A percentile compares a stretch with the other conserved stretches of the same genome.
phyloP scores from a whole-genome alignment of 2,329 filamentous ascomycete genomes.

The Metarhizium rileyi region DNA sequence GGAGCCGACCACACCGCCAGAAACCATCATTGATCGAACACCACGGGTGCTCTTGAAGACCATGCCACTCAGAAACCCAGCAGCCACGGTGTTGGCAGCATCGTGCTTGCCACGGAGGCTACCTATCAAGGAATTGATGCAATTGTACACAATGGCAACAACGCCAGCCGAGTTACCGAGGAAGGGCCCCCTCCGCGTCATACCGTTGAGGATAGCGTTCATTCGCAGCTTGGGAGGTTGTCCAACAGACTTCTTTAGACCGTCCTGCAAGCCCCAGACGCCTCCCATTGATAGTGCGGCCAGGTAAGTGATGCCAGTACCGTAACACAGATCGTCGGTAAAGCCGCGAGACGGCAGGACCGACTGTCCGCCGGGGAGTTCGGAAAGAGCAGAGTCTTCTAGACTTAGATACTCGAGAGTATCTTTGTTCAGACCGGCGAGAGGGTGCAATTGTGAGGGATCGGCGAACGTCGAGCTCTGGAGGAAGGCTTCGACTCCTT shows the following conservation, averaged over 20 bases:
- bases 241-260: constrained; percentile 65
- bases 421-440: constrained; percentile 86
- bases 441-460: constrained; percentile 79
- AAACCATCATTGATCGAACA: constrained; percentile 86
- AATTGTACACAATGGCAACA: constrained; percentile 93
- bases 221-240: constrained; percentile 83
- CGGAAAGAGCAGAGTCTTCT: constrained; percentile 81
- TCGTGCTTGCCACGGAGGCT: constrained; percentile 79
- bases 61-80: constrained; percentile 82
- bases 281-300: constrained; percentile 79
- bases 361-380: constrained; percentile 76
- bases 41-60: constrained; percentile 95
- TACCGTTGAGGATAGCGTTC: constrained; percentile 89
- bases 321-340: constrained; percentile 97
- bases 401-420: constrained; percentile 90
- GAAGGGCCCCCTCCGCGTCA: constrained; percentile 88
- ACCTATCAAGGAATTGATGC: constrained; percentile 76
- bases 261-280: constrained; percentile 86
- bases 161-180: constrained; percentile 93
- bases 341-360: constrained; percentile 91
- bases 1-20: constrained; percentile 76
- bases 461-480: constrained; percentile 69
- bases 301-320: constrained; percentile 89
- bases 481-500: constrained; percentile 82
- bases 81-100: constrained; percentile 75